phyloP scores from a whole-genome alignment of 2,329 filamentous ascomycete genomes.

The Paecilomyces sp. region DNA sequence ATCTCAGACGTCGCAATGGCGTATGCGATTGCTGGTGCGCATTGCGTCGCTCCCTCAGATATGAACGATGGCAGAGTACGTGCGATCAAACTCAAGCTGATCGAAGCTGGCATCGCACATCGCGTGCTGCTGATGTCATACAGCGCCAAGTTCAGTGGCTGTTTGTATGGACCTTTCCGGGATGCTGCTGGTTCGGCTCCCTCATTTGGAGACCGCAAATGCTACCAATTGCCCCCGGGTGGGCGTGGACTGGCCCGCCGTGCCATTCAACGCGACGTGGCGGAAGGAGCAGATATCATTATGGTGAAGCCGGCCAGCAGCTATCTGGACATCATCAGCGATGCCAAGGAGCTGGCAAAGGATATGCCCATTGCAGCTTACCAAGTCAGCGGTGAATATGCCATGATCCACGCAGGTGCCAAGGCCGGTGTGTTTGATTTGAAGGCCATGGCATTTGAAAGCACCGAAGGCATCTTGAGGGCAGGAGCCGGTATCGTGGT shows the following conservation, averaged over 20 bases:
- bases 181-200: slow-evolving; percentile 89
- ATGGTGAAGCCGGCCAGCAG: slow-evolving; percentile 98
- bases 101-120: slow-evolving; percentile 89
- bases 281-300: slow-evolving; percentile 92
- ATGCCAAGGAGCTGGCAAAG: slow-evolving; percentile 88
- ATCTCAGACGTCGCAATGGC: slow-evolving; percentile 97
- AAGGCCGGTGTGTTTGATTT: slow-evolving; percentile 96
- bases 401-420: slow-evolving; percentile 94
- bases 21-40: slow-evolving; percentile 90
- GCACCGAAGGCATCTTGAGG: slow-evolving; percentile 84
- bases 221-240: slow-evolving; percentile 92
- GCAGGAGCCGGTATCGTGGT: slow-evolving; percentile 91
- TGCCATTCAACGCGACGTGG: slow-evolving; percentile 83
- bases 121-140: slow-evolving; percentile 94
- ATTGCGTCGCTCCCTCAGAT: slow-evolving; percentile 94
- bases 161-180: slow-evolving; percentile 92
- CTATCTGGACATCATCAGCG: slow-evolving; percentile 95
- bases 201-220: slow-evolving; percentile 88
- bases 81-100: slow-evolving; percentile 95
- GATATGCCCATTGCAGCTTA: slow-evolving; percentile 93
- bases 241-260: slow-evolving; percentile 85
- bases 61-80: slow-evolving; percentile 99
- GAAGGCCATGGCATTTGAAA: slow-evolving; percentile 90
- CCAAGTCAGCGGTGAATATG: slow-evolving; percentile 93
- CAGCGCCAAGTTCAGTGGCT: slow-evolving; percentile 94